A percentile compares a stretch with the other conserved stretches of the same genome.
Evolutionary conservation across 345 rosid genomes (phyloP).

Genomic region (Excoecaria cochinchinensis): DNA sequence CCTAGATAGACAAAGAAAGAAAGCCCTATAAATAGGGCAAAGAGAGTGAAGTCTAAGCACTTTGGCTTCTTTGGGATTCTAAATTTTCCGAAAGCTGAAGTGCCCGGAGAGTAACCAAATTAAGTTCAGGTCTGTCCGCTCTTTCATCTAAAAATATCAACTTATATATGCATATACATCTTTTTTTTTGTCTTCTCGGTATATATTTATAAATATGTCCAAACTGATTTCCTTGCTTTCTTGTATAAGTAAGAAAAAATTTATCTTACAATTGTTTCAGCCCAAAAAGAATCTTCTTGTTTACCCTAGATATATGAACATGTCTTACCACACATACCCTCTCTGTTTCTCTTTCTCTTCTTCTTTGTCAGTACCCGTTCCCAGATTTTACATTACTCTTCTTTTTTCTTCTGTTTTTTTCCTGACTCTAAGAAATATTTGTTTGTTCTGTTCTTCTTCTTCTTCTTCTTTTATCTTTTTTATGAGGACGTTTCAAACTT

Average conservation of each 20-base stretch:
- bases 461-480: neutral
- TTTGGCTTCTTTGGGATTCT: conserved; percentile 61
- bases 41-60: conserved; percentile 30
- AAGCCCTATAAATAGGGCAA: conserved; percentile 50
- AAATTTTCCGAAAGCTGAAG: conserved; percentile 77
- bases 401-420: neutral
- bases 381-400: neutral
- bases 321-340: neutral
- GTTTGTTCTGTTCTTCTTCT: neutral
- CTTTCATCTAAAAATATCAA: conserved; percentile 11
- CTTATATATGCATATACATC: neutral
- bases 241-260: conserved; percentile 8
- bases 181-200: conserved; percentile 15
- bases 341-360: neutral
- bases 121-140: conserved; percentile 51
- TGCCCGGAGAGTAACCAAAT: conserved; percentile 47
- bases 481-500: neutral
- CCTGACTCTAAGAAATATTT: neutral
- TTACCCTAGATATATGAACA: conserved; percentile 2
- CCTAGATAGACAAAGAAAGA: conserved; percentile 42
- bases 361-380: neutral
- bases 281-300: conserved; percentile 25
- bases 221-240: conserved; percentile 11
- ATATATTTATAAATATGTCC: neutral
- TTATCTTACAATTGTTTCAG: conserved; percentile 23